Conservation (phyloP, 768 basidiomycete species). For the Suillus clintonianus region DNA sequence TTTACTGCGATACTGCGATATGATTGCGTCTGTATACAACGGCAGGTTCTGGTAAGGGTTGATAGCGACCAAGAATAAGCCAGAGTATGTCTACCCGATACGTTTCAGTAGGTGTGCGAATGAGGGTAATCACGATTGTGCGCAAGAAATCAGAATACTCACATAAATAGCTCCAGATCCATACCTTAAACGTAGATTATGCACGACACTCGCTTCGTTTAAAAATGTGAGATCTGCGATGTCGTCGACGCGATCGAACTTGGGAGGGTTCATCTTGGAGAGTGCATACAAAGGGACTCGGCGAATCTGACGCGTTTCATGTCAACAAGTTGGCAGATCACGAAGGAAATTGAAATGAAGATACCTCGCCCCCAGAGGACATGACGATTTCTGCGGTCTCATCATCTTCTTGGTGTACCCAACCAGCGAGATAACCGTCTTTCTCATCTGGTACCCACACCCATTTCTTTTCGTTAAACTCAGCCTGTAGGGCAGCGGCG, state of each 20-base stretch:
- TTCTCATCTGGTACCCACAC: constrained; percentile 95
- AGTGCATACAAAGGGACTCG: constrained; percentile 76
- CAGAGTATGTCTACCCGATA: constrained; percentile 77
- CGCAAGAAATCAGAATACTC: constrained; percentile 33
- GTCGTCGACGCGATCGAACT: constrained; percentile 97
- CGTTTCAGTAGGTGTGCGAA: constrained; percentile 17
- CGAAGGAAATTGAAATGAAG: constrained; percentile 16
- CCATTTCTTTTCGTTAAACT: constrained; percentile 98
- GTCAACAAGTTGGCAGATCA: constrained; percentile 3
- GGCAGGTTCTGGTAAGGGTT: constrained; percentile 95
- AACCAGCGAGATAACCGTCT: constrained; percentile 93
- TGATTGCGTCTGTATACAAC: constrained; percentile 84
- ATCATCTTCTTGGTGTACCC: constrained; percentile 86
- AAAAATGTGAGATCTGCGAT: constrained; percentile 97
- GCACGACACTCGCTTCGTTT: constrained; percentile 98
- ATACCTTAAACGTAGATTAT: constrained; percentile 91
- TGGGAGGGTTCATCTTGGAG: constrained; percentile 97
- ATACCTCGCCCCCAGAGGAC: constrained; percentile 81
- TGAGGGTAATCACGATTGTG: constrained; percentile 7
- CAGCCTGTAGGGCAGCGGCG: constrained; percentile 87
- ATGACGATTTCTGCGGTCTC: constrained; percentile 84
- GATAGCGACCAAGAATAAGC: constrained; percentile 96
- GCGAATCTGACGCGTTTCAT: constrained; percentile 46
- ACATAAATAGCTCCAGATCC: constrained; percentile 92
- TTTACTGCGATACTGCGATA: constrained; percentile 88